A percentile compares a stretch with the other conserved stretches of the same genome.
Evolutionary conservation across 345 rosid species (phyloP).

Genomic region (Populus ilicifolia): DNA sequence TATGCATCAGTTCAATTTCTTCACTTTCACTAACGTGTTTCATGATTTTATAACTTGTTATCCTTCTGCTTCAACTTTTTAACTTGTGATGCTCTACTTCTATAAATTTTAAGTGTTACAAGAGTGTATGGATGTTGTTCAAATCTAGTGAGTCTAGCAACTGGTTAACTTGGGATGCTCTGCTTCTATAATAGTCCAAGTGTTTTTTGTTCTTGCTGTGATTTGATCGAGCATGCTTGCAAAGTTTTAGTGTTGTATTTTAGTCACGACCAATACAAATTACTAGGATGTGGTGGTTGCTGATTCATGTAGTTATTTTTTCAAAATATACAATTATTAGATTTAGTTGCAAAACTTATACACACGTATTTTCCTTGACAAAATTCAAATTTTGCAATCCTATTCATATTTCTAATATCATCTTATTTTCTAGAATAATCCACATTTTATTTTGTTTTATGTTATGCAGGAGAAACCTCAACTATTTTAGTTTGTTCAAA

Average conservation of each 20-base stretch:
- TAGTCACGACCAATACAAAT: background rate
- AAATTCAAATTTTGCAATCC: background rate
- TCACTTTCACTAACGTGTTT: background rate
- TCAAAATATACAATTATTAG: background rate
- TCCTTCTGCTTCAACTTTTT: background rate
- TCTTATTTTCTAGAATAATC: background rate
- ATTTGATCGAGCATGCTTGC: background rate
- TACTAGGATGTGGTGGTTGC: background rate
- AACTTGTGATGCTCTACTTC: background rate
- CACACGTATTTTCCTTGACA: background rate
- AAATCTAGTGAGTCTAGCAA: background rate
- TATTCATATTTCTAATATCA: background rate
- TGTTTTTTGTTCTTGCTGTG: background rate
- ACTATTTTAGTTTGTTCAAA: no score
- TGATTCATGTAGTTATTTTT: background rate
- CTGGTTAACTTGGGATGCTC: background rate
- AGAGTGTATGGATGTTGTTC: background rate
- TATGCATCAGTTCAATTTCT: background rate
- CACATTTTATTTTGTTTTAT: background rate
- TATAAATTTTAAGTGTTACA: background rate
- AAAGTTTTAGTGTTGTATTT: background rate
- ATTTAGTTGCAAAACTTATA: background rate
- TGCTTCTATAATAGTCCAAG: background rate
- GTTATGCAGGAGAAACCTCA: conserved; percentile 77
- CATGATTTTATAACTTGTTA: background rate